Evolutionary conservation across 768 basidiomycete genomes (phyloP).

Genomic region (Leccinellum rugosiceps): DNA sequence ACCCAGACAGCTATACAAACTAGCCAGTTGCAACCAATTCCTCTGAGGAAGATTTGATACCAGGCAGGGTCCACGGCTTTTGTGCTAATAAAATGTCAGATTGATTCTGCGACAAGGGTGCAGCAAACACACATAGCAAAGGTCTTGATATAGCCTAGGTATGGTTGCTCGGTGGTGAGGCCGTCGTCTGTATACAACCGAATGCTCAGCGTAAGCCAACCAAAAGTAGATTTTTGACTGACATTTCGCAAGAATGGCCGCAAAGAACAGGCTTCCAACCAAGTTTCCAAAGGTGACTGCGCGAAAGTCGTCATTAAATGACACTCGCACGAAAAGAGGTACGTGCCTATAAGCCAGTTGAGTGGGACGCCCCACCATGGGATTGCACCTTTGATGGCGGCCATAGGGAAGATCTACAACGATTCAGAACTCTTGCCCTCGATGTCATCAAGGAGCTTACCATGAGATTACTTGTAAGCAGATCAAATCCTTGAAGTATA

Average conservation of each 20-base stretch:
- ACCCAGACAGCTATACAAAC: slow-evolving; percentile 76
- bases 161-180: slow-evolving; percentile 57
- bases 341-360: slow-evolving; percentile 66
- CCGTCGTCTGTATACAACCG: slow-evolving; percentile 46
- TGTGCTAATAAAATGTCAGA: slow-evolving; percentile 35
- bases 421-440: neutral
- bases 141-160: slow-evolving; percentile 45
- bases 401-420: slow-evolving; percentile 68
- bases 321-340: neutral
- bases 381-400: slow-evolving; percentile 52
- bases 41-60: slow-evolving; percentile 71
- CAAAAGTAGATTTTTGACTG: slow-evolving; percentile 19
- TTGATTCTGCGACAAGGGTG: neutral
- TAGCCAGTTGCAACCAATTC: slow-evolving; percentile 77
- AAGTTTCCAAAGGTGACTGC: slow-evolving; percentile 72
- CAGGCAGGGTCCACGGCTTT: slow-evolving; percentile 65
- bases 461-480: slow-evolving; percentile 78
- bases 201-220: neutral
- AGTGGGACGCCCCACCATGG: slow-evolving; percentile 69
- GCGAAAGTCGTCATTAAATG: neutral
- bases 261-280: slow-evolving; percentile 68
- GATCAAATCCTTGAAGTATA: slow-evolving; percentile 64
- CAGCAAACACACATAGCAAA: slow-evolving; percentile 54
- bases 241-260: slow-evolving; percentile 64
- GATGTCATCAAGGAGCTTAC: slow-evolving; percentile 30